Evolutionary conservation across 306 rosid genomes (phyloP).

Genomic region (Canavalia gladiata): DNA sequence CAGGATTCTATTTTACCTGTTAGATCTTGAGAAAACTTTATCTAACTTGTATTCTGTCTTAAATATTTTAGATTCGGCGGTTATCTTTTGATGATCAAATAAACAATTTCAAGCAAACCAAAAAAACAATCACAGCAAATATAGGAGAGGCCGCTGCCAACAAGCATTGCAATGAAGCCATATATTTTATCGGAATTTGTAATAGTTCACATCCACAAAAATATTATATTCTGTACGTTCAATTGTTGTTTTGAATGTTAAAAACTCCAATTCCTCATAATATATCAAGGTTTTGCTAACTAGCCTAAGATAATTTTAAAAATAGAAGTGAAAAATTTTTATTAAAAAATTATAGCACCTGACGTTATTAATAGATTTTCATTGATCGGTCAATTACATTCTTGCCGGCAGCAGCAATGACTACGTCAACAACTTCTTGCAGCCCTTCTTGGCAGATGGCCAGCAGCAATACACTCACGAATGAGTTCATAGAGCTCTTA

Average conservation of each 20-base stretch:
- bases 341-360: too few relatives aligned
- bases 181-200: conserved; percentile 84
- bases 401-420: conserved; percentile 88
- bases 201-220: conserved; percentile 18
- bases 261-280: background rate
- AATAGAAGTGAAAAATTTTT: too few relatives aligned
- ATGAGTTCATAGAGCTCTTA: conserved; percentile 70
- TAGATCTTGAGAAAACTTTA: background rate
- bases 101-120: conserved; percentile 61
- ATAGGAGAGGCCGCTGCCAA: conserved; percentile 63
- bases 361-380: too few relatives aligned
- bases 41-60: conserved; percentile 7
- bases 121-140: conserved; percentile 56
- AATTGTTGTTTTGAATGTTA: conserved; percentile 37
- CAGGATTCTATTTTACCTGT: background rate
- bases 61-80: conserved; percentile 67
- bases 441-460: conserved; percentile 72
- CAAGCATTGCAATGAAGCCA: conserved; percentile 73
- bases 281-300: too few relatives aligned
- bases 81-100: conserved; percentile 84
- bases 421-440: conserved; percentile 88
- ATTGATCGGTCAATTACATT: background rate
- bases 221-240: conserved; percentile 6
- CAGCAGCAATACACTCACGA: conserved; percentile 87
- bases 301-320: too few relatives aligned